phyloP scores from a whole-genome alignment of 192 early-diverging fungal species.

The Backusella mclennaniae region DNA sequence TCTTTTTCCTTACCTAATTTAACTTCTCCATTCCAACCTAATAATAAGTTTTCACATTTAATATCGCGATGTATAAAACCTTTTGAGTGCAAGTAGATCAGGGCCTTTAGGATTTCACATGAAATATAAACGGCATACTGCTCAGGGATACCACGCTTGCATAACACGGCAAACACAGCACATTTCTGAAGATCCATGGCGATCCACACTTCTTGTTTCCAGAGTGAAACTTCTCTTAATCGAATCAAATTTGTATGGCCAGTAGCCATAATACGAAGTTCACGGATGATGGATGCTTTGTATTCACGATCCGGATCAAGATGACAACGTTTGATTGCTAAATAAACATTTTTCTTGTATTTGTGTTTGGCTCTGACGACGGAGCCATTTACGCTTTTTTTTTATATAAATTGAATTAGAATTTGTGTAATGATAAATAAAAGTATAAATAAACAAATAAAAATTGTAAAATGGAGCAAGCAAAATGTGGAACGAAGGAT shows the following conservation, averaged over 20 bases:
- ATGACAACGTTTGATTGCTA: slow-evolving; percentile 38
- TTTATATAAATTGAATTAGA: neutral
- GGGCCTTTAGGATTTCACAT: slow-evolving; percentile 36
- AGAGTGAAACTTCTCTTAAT: slow-evolving; percentile 32
- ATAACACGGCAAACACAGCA: slow-evolving; percentile 38
- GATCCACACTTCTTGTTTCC: slow-evolving; percentile 41
- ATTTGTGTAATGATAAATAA: slow-evolving; percentile 1
- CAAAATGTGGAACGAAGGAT: neutral
- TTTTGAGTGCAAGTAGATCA: slow-evolving; percentile 38
- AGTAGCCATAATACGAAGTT: slow-evolving; percentile 39
- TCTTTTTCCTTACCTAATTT: slow-evolving; percentile 36
- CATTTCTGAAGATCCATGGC: slow-evolving; percentile 38
- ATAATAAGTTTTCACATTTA: slow-evolving; percentile 44
- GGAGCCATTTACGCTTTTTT: slow-evolving; percentile 33
- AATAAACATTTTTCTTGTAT: slow-evolving; percentile 23
- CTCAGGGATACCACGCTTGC: slow-evolving; percentile 41
- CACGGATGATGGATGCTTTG: slow-evolving; percentile 31
- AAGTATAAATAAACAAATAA: slow-evolving; percentile 5
- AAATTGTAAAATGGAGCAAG: neutral
- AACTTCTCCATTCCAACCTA: slow-evolving; percentile 40
- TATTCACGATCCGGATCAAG: slow-evolving; percentile 38
- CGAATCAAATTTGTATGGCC: slow-evolving; percentile 33
- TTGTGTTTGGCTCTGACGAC: slow-evolving; percentile 29
- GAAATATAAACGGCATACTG: slow-evolving; percentile 36
- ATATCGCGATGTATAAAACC: slow-evolving; percentile 50